These are phyloP conservation scores for Batkoa obscura DNA, from an alignment of 371 early-diverging fungal species.

Conservation along the genomic window DNA sequence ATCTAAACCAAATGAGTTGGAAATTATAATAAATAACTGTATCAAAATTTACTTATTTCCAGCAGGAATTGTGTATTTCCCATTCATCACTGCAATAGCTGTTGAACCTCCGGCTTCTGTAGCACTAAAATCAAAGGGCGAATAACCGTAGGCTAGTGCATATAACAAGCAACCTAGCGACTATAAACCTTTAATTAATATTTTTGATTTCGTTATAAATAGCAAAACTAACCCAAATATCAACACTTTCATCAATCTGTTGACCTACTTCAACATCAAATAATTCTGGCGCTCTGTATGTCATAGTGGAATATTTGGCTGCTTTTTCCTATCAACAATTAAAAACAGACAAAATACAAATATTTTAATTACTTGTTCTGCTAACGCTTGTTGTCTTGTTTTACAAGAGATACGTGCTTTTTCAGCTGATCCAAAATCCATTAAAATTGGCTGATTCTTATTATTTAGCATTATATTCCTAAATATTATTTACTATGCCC, in stretches of 20 bases:
- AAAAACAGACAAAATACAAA: neutral
- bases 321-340: constrained; percentile 30
- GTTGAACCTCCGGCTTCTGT: constrained; percentile 52
- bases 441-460: constrained; percentile 38
- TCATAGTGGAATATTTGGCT: constrained; percentile 51
- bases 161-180: constrained; percentile 55
- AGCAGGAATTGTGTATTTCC: constrained; percentile 34
- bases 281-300: constrained; percentile 60
- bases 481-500: constrained; percentile 1
- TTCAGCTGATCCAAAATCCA: constrained; percentile 59
- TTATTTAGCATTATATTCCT: constrained; percentile 40
- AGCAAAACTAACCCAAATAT: constrained; percentile 36
- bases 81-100: constrained; percentile 48
- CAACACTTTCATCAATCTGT: constrained; percentile 42
- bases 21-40: neutral
- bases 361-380: constrained; percentile 24
- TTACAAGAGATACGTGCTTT: constrained; percentile 31
- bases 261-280: constrained; percentile 52
- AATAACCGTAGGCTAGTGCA: constrained; percentile 48
- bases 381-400: constrained; percentile 36
- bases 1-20: constrained; percentile 12
- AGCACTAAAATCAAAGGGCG: constrained; percentile 50
- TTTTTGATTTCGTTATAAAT: neutral
- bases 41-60: constrained; percentile 11
- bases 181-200: constrained; percentile 8